Evolutionary conservation across 2,329 filamentous ascomycete genomes (phyloP).

Genomic region (Neofusicoccum cordaticola): DNA sequence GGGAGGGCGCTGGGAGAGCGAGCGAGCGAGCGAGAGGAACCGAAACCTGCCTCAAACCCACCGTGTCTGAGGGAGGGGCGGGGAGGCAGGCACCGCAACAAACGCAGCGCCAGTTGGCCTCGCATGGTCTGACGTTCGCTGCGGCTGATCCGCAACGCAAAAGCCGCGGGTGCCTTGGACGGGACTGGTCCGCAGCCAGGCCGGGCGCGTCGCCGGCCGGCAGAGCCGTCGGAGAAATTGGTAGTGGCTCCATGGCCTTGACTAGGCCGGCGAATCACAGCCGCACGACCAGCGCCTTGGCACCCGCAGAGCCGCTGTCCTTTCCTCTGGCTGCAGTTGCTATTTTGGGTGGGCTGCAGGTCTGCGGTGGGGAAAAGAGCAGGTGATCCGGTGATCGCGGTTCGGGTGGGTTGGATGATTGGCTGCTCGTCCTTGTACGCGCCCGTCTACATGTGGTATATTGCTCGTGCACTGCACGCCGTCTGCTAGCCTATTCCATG

Average conservation of each 20-base stretch:
- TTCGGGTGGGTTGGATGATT: neutral
- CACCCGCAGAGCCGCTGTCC: neutral
- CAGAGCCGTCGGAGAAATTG: neutral
- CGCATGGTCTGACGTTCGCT: conserved; percentile 4
- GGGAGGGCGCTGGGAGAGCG: neutral
- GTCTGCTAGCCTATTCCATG: no score
- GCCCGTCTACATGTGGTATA: no score
- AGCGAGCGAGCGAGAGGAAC: neutral
- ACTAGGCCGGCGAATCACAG: neutral
- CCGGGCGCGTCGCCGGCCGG: conserved; percentile 5
- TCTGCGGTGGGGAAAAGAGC: neutral
- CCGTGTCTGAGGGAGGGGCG: neutral
- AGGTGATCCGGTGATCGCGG: neutral
- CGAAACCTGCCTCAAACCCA: conserved; percentile 8
- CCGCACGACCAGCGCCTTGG: neutral
- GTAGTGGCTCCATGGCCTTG: neutral
- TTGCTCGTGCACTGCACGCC: no score
- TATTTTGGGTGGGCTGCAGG: neutral
- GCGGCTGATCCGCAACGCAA: conserved; percentile 3
- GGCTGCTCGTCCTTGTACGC: neutral
- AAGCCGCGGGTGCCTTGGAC: neutral
- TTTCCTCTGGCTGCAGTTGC: neutral
- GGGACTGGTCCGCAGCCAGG: neutral
- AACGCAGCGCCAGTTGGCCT: neutral
- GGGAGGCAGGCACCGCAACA: neutral